Percentiles rank a stretch among this genome's conserved stretches.
Conservation (phyloP, 2,329 filamentous ascomycete species). For the Moelleriella libera region DNA sequence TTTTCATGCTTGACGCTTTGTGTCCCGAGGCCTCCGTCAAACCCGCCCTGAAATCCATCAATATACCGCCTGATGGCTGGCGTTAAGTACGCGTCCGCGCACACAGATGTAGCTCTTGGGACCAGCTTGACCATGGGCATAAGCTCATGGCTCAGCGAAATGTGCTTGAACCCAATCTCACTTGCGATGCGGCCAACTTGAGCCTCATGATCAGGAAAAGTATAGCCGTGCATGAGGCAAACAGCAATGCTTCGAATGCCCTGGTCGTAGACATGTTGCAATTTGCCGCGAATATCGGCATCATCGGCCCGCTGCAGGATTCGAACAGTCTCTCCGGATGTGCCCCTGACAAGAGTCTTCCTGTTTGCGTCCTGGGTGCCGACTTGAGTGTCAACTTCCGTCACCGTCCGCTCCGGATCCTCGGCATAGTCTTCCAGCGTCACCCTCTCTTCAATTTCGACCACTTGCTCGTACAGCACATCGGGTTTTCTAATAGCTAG, state of each 20-base stretch:
- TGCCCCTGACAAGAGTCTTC: conserved; percentile 48
- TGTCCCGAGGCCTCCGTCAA: conserved; percentile 18
- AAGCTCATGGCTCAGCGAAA: conserved; percentile 20
- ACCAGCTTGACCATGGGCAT: conserved; percentile 29
- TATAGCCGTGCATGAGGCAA: conserved; percentile 60
- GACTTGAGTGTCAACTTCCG: conserved; percentile 34
- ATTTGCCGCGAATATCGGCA: conserved; percentile 34
- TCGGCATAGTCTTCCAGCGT: conserved; percentile 63
- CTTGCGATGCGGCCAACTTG: conserved; percentile 19
- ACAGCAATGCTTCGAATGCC: conserved; percentile 41
- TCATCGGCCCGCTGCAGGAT: conserved; percentile 47
- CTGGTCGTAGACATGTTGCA: conserved; percentile 45
- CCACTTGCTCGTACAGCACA: conserved; percentile 53
- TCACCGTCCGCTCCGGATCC: conserved; percentile 34
- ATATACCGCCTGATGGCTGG: conserved; percentile 22
- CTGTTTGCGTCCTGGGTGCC: conserved; percentile 31
- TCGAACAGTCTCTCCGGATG: conserved; percentile 55
- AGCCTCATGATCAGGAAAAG: conserved; percentile 40
- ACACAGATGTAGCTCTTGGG: conserved; percentile 26
- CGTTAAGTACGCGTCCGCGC: conserved; percentile 28
- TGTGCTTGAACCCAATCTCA: conserved; percentile 28
- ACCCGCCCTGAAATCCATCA: conserved; percentile 19
- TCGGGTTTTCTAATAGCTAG: conserved; percentile 54
- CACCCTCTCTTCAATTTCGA: conserved; percentile 63
- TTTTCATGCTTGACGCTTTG: conserved; percentile 55